Percentiles rank a stretch among this genome's conserved stretches.
Conservation (phyloP, 1,284 basidiomycete species). For the Ganoderma lucidum region DNA sequence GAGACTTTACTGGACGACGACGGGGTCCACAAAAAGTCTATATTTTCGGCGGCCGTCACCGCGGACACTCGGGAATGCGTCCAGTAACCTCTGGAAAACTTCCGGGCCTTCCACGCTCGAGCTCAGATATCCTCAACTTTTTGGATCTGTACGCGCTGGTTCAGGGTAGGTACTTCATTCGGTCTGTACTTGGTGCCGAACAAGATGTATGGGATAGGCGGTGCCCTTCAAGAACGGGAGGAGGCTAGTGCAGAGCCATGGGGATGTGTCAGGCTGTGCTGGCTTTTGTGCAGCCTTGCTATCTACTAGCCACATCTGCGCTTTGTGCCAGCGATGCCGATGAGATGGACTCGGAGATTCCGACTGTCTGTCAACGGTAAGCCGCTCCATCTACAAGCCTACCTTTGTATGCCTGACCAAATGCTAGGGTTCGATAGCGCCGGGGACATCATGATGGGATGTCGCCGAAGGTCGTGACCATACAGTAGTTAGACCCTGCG, state of each 20-base stretch:
- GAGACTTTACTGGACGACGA: too few relatives aligned
- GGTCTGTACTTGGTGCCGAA: neutral
- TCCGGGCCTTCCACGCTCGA: too few relatives aligned
- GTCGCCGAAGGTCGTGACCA: neutral
- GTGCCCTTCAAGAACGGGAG: neutral
- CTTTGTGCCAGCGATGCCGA: too few relatives aligned
- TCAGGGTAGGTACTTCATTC: too few relatives aligned
- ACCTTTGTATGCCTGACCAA: neutral
- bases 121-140: too few relatives aligned
- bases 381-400: neutral
- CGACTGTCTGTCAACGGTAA: neutral
- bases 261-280: neutral
- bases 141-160: neutral
- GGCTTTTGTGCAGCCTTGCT: neutral
- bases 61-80: neutral
- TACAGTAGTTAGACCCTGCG: neutral
- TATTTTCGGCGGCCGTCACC: neutral
- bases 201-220: neutral
- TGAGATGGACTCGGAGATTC: neutral
- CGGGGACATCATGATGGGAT: neutral
- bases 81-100: too few relatives aligned
- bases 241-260: neutral
- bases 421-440: neutral
- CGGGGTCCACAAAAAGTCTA: neutral
- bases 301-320: too few relatives aligned